phyloP scores from a whole-genome alignment of 1,284 basidiomycete species.

The Paramarasmius palmivorus region DNA sequence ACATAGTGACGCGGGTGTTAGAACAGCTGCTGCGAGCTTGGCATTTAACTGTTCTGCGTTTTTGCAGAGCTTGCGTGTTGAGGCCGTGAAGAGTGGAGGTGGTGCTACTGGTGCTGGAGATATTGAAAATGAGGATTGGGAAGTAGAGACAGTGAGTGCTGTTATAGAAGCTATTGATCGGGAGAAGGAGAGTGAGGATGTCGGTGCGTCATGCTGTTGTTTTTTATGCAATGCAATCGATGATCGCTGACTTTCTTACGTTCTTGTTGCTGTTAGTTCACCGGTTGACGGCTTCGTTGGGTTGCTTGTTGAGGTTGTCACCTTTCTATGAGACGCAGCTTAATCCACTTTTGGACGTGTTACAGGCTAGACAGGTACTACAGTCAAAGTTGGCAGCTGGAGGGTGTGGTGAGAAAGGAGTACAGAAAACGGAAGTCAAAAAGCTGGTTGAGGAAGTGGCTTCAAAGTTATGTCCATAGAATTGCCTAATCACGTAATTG shows the following conservation, averaged over 20 bases:
- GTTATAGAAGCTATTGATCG: conserved; percentile 72
- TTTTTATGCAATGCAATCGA: not conserved
- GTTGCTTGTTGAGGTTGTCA: conserved; percentile 70
- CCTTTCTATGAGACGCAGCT: conserved; percentile 58
- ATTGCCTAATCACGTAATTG: not conserved
- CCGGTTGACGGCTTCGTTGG: conserved; percentile 75
- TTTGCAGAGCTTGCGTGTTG: conserved; percentile 60
- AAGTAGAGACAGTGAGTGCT: conserved; percentile 79
- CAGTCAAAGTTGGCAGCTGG: conserved; percentile 51
- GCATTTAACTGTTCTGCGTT: conserved; percentile 75
- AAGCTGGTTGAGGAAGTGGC: conserved; percentile 70
- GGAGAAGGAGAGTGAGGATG: conserved; percentile 76
- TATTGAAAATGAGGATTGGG: conserved; percentile 72
- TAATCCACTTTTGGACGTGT: conserved; percentile 64
- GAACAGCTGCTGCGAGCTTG: conserved; percentile 79
- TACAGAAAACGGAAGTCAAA: conserved; percentile 63
- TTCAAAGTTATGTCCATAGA: conserved; percentile 39
- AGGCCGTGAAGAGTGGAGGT: conserved; percentile 38
- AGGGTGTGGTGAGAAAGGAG: conserved; percentile 48
- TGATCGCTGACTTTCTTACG: not conserved
- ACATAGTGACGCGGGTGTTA: conserved; percentile 65
- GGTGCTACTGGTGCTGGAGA: conserved; percentile 40
- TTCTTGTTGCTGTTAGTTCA: conserved; percentile 62
- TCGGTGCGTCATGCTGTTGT: conserved; percentile 53
- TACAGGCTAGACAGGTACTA: conserved; percentile 60